Conservation (phyloP, 805 yeast species). For the Cyberlindnera subsufficiens region DNA sequence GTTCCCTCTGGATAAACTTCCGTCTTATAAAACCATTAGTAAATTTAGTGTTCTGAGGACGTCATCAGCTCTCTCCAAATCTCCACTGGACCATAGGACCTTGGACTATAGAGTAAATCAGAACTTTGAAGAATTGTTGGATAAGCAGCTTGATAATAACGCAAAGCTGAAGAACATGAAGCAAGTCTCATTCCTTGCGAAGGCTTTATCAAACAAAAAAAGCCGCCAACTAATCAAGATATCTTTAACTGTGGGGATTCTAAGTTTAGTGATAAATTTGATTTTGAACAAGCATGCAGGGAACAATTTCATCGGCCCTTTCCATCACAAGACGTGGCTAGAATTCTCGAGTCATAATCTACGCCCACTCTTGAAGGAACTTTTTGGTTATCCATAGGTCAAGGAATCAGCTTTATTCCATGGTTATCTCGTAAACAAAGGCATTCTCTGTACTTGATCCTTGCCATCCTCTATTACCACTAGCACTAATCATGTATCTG, state of each 20-base stretch:
- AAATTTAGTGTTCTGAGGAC: constrained; percentile 25
- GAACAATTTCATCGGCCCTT: not conserved
- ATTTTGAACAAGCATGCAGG: not conserved
- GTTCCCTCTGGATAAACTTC: constrained; percentile 1
- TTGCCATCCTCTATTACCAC: constrained; percentile 96
- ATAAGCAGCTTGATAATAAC: not conserved
- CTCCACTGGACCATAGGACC: not conserved
- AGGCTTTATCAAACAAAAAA: not conserved
- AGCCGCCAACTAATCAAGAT: constrained; percentile 7
- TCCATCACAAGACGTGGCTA: not conserved
- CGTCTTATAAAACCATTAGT: constrained; percentile 14
- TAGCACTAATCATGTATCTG: constrained; percentile 80
- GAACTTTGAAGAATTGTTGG: not conserved
- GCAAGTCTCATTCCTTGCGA: not conserved
- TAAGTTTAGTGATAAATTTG: constrained; percentile 5
- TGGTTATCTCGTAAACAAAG: constrained; percentile 71
- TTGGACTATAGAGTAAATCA: not conserved
- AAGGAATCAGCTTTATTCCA: constrained; percentile 19
- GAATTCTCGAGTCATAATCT: not conserved
- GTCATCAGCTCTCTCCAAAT: constrained; percentile 6
- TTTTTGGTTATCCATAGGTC: not conserved
- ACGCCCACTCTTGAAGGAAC: not conserved
- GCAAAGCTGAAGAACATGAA: not conserved
- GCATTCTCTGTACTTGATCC: constrained; percentile 76
- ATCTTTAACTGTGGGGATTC: constrained; percentile 10